Evolutionary conservation across 148 eudicot species (phyloP).

Genomic region (Nepenthes gracilis): DNA sequence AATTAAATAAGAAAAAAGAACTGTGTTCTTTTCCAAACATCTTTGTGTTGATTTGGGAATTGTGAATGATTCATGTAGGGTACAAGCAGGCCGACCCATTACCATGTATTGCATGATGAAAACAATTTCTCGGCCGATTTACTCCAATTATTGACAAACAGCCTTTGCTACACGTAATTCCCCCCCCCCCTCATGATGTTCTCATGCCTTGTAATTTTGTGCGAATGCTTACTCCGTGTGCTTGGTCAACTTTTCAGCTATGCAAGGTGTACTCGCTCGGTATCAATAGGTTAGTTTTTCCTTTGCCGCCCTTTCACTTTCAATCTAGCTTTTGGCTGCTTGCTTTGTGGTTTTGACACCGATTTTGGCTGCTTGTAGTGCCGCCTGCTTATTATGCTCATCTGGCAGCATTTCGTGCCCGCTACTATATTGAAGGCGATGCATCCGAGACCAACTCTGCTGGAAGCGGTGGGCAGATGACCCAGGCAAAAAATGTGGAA

Average conservation of each 20-base stretch:
- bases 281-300: slow-evolving; percentile 51
- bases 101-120: slow-evolving; percentile 71
- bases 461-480: slow-evolving; percentile 8
- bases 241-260: slow-evolving; percentile 27
- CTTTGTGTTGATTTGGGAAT: background rate
- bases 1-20: background rate
- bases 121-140: slow-evolving; percentile 52
- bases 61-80: slow-evolving; percentile 29
- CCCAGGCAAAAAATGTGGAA: slow-evolving; percentile 15
- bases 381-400: slow-evolving; percentile 91
- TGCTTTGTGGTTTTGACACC: background rate
- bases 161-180: slow-evolving; percentile 58
- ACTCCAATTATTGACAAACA: slow-evolving; percentile 49
- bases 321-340: background rate
- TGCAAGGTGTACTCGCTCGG: slow-evolving; percentile 84
- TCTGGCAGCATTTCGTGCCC: slow-evolving; percentile 72
- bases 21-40: background rate
- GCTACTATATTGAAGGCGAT: slow-evolving; percentile 48
- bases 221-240: background rate
- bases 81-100: slow-evolving; percentile 72
- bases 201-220: background rate
- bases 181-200: background rate
- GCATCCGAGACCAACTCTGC: slow-evolving; percentile 37
- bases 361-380: slow-evolving; percentile 22
- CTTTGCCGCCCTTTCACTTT: background rate